Conservation (phyloP, 257 asterid species). For the Solanum pennellii region DNA sequence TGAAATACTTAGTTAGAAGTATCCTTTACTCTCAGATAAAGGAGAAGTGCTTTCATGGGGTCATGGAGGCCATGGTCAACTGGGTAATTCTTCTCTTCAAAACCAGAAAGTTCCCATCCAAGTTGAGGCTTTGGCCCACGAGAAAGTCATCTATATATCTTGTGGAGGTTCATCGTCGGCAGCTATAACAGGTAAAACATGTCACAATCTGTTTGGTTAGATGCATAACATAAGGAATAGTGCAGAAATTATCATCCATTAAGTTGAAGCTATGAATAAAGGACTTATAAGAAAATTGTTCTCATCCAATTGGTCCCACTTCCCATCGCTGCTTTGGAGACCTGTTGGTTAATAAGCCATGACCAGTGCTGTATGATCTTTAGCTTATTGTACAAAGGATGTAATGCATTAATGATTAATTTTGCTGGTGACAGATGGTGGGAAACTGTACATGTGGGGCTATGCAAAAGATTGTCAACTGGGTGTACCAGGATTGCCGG, state of each 20-base stretch:
- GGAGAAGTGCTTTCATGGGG: conserved; percentile 98
- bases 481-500: conserved; percentile 80
- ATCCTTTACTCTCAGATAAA: conserved; percentile 37
- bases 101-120: conserved; percentile 57
- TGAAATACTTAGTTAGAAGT: background rate
- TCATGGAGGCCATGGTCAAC: conserved; percentile 90
- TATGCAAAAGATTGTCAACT: conserved; percentile 66
- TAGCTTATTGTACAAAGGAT: background rate
- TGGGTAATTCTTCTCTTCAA: conserved; percentile 74
- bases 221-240: background rate
- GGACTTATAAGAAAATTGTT: background rate
- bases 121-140: conserved; percentile 65
- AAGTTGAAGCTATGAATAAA: background rate
- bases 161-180: conserved; percentile 97
- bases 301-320: background rate
- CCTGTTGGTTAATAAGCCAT: background rate
- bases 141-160: conserved; percentile 60
- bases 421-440: conserved; percentile 36
- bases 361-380: background rate
- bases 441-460: conserved; percentile 95
- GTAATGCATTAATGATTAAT: background rate
- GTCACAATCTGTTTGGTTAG: background rate
- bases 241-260: background rate
- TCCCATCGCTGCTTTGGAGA: background rate
- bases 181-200: conserved; percentile 70